Conservation (phyloP, 192 early-diverging fungal species). For the Mortierella antarctica region DNA sequence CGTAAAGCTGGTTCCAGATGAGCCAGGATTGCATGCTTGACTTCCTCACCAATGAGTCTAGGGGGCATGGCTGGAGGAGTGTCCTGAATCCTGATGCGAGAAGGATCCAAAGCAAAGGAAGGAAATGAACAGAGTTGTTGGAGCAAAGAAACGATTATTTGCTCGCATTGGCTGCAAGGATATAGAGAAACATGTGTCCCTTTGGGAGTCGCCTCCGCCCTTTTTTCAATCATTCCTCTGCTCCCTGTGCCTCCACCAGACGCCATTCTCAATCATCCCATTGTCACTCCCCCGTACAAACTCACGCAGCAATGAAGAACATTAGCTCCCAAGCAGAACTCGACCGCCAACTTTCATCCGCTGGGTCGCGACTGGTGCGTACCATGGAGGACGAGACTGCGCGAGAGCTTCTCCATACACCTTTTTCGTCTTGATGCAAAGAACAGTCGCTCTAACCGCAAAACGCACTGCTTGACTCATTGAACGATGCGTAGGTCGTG, state of each 20-base stretch:
- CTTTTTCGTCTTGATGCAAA: too few species aligned
- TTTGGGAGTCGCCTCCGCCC: not conserved
- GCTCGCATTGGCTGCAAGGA: not conserved
- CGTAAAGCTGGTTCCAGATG: not conserved
- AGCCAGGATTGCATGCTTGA: not conserved
- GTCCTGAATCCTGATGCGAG: not conserved
- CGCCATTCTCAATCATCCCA: not conserved
- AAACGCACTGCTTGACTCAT: not conserved
- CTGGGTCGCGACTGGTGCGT: conserved; percentile 32
- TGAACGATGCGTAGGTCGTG: conserved; percentile 19
- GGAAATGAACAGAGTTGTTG: too few species aligned
- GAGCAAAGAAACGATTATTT: too few species aligned
- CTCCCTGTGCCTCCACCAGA: not conserved
- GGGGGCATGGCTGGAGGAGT: conserved; percentile 14
- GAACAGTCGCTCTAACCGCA: too few species aligned
- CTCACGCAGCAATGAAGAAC: conserved; percentile 23
- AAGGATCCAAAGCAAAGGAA: not conserved
- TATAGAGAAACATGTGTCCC: not conserved
- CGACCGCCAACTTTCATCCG: conserved; percentile 23
- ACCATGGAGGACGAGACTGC: not conserved
- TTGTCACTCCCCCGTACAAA: not conserved
- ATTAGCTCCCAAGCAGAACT: conserved; percentile 36
- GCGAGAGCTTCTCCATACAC: too few species aligned
- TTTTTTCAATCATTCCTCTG: not conserved
- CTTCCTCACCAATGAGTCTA: conserved; percentile 30